Conservation (phyloP, 1,139 yeast genomes). For the Meyerozyma smithsonii region DNA sequence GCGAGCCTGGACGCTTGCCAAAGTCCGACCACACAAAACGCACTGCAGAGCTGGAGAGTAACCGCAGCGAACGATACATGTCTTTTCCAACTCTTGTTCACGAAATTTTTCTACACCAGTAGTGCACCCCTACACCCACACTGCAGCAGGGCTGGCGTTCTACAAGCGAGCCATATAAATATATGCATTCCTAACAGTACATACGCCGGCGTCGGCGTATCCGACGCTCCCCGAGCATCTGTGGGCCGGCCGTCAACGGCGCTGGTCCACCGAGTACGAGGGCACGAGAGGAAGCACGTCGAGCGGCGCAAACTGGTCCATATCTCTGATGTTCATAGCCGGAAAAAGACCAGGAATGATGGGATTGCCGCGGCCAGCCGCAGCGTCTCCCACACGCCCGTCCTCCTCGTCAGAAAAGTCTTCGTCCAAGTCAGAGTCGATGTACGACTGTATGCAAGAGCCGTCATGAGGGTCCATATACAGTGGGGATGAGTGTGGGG, state of each 20-base stretch:
- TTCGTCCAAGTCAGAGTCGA: slow-evolving; percentile 4
- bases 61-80: neutral
- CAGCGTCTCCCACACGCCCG: slow-evolving; percentile 9
- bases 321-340: slow-evolving; percentile 24
- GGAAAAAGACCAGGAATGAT: slow-evolving; percentile 39
- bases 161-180: neutral
- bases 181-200: neutral
- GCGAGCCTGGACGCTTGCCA: slow-evolving; percentile 34
- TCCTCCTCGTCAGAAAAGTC: slow-evolving; percentile 9
- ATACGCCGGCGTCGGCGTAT: no score
- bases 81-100: neutral
- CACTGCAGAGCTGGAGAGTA: slow-evolving; percentile 6
- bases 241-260: neutral
- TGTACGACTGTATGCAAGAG: neutral
- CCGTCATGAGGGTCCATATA: neutral
- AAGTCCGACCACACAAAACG: slow-evolving; percentile 44
- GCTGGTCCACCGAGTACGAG: slow-evolving; percentile 9
- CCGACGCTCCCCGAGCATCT: neutral
- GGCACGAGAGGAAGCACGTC: slow-evolving; percentile 31
- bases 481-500: neutral
- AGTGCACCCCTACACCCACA: neutral
- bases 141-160: neutral
- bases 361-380: slow-evolving; percentile 13
- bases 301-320: slow-evolving; percentile 20
- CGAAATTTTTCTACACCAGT: neutral